Evolutionary conservation across 192 early-diverging fungal species (phyloP), one percentile per base, ranked within the genome.

Genomic region (Phlyctochytrium planicorne): DNA sequence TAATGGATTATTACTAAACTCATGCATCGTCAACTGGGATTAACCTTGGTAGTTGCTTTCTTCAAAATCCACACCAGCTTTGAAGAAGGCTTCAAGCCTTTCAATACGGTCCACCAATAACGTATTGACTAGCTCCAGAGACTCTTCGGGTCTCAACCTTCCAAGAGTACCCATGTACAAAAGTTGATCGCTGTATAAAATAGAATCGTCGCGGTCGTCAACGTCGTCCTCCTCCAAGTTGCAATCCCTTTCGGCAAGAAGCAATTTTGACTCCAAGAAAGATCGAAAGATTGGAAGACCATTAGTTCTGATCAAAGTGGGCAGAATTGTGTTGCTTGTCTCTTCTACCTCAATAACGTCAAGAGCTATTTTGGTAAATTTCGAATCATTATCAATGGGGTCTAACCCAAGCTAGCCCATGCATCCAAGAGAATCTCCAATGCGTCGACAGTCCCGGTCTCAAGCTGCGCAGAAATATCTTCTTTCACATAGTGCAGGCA

Each of bases 181-280:
- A 30, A 93, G 73, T 67, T 91, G 91, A 69, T 93, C 91, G 6
- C 74, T 85, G 70, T 89, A 91, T 16, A 85, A 69, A 33, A 64
- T 53, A 24, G 59, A 52, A 57, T 90, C 89, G 71, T 87, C 69
- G 36, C 31, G 2, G 0, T 30, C 56, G 23, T 29, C 33, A 24
- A 27, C 60, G n/a, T 70, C 75, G 24, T 77, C 79, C 30, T 84
- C 85, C 2, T 87, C 87, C 2, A 82, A 80, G 4, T 75, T 77
- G 17, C 76, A 66, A 10, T 71, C 68, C 30, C 73, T 63, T 47
- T 84, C 79, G 0, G 88, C 86, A 20, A 86, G 73, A 37, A 85
- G 78, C 32, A 91, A 70, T 29, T 83, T 80, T 53, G 83, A 80
- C 6, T 89, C 80, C 12, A 90, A 82, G 66, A 87, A 89, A 2